Conservation (phyloP, 1,284 basidiomycete genomes). For the Anthracocystis panici-leucophaei region DNA sequence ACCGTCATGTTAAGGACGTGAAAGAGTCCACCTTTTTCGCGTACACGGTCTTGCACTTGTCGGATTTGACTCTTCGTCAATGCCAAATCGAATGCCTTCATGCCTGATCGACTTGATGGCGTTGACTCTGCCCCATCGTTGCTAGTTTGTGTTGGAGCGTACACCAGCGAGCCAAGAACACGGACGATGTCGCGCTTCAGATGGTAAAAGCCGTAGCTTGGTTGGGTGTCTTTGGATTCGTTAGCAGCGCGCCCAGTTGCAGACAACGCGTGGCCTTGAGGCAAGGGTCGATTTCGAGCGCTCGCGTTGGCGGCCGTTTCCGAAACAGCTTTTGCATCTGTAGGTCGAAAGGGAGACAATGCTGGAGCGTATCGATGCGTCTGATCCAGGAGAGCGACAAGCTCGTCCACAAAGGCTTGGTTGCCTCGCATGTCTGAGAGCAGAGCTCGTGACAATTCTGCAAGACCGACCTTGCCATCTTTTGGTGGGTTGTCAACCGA, state of each 20-base stretch:
- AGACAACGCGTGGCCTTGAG: conserved; percentile 49
- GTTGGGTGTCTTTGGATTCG: conserved; percentile 11
- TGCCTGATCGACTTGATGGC: not conserved
- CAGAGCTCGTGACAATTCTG: conserved; percentile 7
- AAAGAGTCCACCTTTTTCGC: conserved; percentile 57
- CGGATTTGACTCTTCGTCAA: conserved; percentile 26
- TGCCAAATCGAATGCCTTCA: not conserved
- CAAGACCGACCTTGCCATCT: not conserved
- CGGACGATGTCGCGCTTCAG: conserved; percentile 62
- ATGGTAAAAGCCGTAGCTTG: conserved; percentile 48
- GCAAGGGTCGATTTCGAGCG: conserved; percentile 11
- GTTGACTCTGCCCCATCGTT: not conserved
- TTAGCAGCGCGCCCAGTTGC: conserved; percentile 40
- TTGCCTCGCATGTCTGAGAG: conserved; percentile 20
- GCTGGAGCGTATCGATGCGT: conserved; percentile 50
- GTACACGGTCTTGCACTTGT: conserved; percentile 58
- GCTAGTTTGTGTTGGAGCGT: conserved; percentile 10
- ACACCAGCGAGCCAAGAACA: conserved; percentile 49
- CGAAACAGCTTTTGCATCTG: not conserved
- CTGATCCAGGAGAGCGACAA: conserved; percentile 40
- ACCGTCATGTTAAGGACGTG: conserved; percentile 64
- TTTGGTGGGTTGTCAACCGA: not conserved
- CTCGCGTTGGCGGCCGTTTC: not conserved
- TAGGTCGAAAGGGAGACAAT: conserved; percentile 51
- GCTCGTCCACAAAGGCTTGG: conserved; percentile 26